A percentile compares a stretch with the other conserved stretches of the same genome.
Conservation (phyloP, 176 grass and related monocot genomes). For the Raddia distichophylla region DNA sequence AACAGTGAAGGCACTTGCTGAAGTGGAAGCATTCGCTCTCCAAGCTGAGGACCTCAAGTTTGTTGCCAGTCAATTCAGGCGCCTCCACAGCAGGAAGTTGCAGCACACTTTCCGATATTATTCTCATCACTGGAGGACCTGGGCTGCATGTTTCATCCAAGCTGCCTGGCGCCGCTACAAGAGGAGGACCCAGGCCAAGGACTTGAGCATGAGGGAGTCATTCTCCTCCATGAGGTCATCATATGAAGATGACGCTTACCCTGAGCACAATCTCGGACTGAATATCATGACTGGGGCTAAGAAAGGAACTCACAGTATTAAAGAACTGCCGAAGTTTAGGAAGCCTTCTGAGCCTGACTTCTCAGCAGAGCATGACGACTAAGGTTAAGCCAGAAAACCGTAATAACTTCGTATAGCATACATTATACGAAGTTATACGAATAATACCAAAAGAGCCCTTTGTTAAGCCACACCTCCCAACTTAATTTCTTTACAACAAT, state of each 20-base stretch:
- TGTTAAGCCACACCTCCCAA: neutral
- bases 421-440: too few relatives aligned
- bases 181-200: conserved; percentile 68
- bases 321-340: conserved; percentile 67
- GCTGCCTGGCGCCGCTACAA: conserved; percentile 75
- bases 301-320: conserved; percentile 54
- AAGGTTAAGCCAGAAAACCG: conserved; percentile 9
- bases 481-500: conserved; percentile 18
- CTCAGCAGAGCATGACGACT: conserved; percentile 76
- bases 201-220: conserved; percentile 75
- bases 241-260: conserved; percentile 44
- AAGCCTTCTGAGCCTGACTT: conserved; percentile 93
- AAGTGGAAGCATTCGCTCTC: conserved; percentile 93
- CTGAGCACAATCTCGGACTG: conserved; percentile 39
- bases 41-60: conserved; percentile 85
- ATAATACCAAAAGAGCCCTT: neutral
- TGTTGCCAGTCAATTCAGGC: conserved; percentile 92
- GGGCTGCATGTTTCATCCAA: conserved; percentile 87
- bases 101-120: conserved; percentile 89
- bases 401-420: too few relatives aligned
- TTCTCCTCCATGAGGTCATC: conserved; percentile 56
- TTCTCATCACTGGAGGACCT: conserved; percentile 91
- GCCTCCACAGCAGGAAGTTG: conserved; percentile 89
- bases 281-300: conserved; percentile 53
- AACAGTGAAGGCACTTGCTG: conserved; percentile 68